Base-by-base conservation (phyloP, 805 yeast species). In the Saccharomycopsis synnaedendra region DNA sequence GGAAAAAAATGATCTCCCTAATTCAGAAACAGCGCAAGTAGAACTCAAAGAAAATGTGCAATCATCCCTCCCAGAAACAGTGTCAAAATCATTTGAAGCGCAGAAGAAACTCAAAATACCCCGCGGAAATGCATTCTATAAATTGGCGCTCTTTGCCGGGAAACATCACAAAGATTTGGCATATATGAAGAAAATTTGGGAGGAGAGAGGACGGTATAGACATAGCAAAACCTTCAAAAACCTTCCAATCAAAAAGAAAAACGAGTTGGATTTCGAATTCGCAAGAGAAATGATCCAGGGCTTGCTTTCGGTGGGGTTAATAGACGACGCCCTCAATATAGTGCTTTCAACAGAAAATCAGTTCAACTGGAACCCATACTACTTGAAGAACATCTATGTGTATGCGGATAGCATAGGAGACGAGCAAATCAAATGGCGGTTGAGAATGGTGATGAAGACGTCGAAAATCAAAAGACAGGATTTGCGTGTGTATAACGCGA, bases 141-240 rank as follows among this genome's bases (percentile, higher is more conserved):
- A 72, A 44, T 65, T 80, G 32, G 80, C 84, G 5, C 64, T 86
- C 57, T 69, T 74, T 49, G 90, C 90, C 1, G 85, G 90, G 1
- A 71, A 72, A 8, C 66, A 68, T 42, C 74, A 74, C 57, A 68
- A 70, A 38, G 74, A 80, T 56, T 61, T 71, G 39, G 68, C 67
- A 0, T 75, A 82, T 58, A 89, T 88, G 3, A 78, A 77, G 48
- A 61, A 64, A 30, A 67, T 85, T 1, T 88, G 96, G 95, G 62
- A 64, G 2, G 95, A 85, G 57, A 74, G 97, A 57, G 96, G 96
- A 2, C 52, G 60, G 28, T 87, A 72, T 64, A 69, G 96, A 45
- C 76, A 75, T 50, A 70, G 84, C 0, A 29, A 42, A 0, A 53
- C 55, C 3, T 88, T 83, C 67, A 73, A 68, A 45, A 36, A 48